Percentiles rank a stretch among this genome's conserved stretches.
phyloP scores from a whole-genome alignment of 495 filamentous ascomycete species.

The Elaphomyces granulatus region DNA sequence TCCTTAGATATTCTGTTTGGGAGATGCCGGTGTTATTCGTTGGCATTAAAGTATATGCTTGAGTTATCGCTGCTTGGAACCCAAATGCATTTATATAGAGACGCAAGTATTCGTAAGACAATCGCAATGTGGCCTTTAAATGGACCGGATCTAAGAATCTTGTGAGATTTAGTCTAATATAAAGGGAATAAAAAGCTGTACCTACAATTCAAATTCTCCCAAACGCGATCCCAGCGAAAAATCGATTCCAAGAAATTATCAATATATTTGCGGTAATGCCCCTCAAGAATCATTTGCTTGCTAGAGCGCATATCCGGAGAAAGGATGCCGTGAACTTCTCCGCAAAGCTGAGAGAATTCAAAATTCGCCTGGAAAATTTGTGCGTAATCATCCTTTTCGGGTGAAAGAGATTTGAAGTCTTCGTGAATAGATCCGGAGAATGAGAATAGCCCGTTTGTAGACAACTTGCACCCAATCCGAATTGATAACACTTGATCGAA shows the following conservation, averaged over 20 bases:
- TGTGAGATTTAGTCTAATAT: no score
- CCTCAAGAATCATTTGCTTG: conserved; percentile 49
- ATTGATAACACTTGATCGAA: conserved; percentile 50
- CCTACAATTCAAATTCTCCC: conserved; percentile 43
- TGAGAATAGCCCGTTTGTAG: conserved; percentile 48
- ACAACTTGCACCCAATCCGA: conserved; percentile 48
- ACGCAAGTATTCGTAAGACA: conserved; percentile 49
- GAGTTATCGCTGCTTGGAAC: conserved; percentile 52
- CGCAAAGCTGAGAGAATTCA: conserved; percentile 49
- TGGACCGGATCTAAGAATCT: conserved; percentile 39
- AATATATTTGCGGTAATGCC: conserved; percentile 51
- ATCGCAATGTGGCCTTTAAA: conserved; percentile 40
- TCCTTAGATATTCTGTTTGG: conserved; percentile 28
- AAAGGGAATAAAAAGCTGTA: no score
- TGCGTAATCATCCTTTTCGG: conserved; percentile 46
- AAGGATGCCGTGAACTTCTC: conserved; percentile 50
- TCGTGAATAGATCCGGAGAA: conserved; percentile 44
- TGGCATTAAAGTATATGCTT: conserved; percentile 33
- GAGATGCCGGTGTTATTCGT: conserved; percentile 22
- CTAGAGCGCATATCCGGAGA: conserved; percentile 50
- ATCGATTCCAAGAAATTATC: conserved; percentile 51
- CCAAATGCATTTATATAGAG: conserved; percentile 55
- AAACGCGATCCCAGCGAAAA: conserved; percentile 47
- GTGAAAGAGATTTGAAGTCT: conserved; percentile 46
- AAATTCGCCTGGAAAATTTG: conserved; percentile 48